phyloP scores from a whole-genome alignment of 2,329 filamentous ascomycete species.

The Whalleya microplaca region DNA sequence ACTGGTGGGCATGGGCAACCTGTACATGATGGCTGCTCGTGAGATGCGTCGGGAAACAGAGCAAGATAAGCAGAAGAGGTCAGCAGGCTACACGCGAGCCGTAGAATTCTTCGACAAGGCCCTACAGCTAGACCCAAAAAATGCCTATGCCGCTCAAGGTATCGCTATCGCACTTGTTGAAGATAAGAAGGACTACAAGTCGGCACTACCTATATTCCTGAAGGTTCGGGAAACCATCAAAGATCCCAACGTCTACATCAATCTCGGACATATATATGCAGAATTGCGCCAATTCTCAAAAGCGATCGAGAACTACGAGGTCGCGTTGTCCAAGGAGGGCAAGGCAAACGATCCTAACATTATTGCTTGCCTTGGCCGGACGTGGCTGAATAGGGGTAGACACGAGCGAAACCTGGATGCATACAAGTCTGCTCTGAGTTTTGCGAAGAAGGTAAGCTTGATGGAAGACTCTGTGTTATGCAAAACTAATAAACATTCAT shows the following conservation, averaged over 20 bases:
- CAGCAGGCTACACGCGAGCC: constrained; percentile 83
- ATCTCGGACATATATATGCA: constrained; percentile 89
- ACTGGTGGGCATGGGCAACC: constrained; percentile 93
- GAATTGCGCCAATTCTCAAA: constrained; percentile 89
- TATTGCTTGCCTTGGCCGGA: constrained; percentile 82
- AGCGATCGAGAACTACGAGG: constrained; percentile 93
- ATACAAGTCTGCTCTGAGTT: constrained; percentile 61
- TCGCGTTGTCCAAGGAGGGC: constrained; percentile 77
- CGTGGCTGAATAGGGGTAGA: constrained; percentile 82
- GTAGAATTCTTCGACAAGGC: constrained; percentile 99
- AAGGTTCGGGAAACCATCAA: constrained; percentile 89
- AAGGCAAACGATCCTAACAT: constrained; percentile 75
- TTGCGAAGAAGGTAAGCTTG: constrained; percentile 63
- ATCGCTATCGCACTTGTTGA: constrained; percentile 93
- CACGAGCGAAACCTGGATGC: constrained; percentile 60
- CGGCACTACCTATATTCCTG: constrained; percentile 83
- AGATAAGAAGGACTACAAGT: constrained; percentile 86
- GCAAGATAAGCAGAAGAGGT: constrained; percentile 86
- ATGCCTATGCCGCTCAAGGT: constrained; percentile 94
- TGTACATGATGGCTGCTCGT: constrained; percentile 82
- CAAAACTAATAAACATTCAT: constrained; percentile 31
- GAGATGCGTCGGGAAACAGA: constrained; percentile 95
- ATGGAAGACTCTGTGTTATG: neutral
- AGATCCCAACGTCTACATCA: constrained; percentile 86
- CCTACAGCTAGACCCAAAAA: constrained; percentile 89